A percentile compares a stretch with the other conserved stretches of the same genome.
Conservation (phyloP, 257 asterid species). For the Schizonepeta tenuifolia region DNA sequence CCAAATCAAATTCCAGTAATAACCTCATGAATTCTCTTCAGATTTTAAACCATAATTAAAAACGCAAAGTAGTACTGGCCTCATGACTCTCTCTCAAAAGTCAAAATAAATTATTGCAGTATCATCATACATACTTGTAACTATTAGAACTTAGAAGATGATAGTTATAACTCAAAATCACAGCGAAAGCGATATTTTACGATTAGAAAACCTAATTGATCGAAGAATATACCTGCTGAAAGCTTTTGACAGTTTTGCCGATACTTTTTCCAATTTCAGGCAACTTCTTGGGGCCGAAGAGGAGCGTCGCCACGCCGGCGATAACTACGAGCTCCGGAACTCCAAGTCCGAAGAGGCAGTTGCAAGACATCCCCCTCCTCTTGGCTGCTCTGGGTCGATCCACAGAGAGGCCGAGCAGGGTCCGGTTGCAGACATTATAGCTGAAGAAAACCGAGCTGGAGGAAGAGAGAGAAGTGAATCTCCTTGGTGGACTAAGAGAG, state of each 20-base stretch:
- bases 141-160: not conserved
- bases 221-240: constrained; percentile 60
- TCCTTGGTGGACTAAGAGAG: constrained; percentile 18
- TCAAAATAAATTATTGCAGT: not conserved
- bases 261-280: constrained; percentile 80
- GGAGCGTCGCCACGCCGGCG: constrained; percentile 74
- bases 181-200: not conserved
- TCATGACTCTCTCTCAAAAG: no score
- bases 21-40: not conserved
- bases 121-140: not conserved
- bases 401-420: constrained; percentile 27
- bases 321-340: constrained; percentile 87
- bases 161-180: not conserved
- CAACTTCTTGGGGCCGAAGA: constrained; percentile 80
- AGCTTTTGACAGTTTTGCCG: constrained; percentile 87
- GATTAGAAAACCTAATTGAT: not conserved
- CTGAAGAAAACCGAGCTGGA: constrained; percentile 59
- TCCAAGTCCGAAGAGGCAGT: constrained; percentile 80
- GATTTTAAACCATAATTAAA: not conserved
- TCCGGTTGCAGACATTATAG: constrained; percentile 31
- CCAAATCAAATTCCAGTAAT: not conserved
- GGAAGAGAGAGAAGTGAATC: constrained; percentile 37
- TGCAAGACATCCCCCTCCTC: constrained; percentile 63
- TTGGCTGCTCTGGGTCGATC: constrained; percentile 32
- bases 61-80: not conserved